Conservation (phyloP, 2,329 filamentous ascomycete genomes). For the Alternaria arborescens region DNA sequence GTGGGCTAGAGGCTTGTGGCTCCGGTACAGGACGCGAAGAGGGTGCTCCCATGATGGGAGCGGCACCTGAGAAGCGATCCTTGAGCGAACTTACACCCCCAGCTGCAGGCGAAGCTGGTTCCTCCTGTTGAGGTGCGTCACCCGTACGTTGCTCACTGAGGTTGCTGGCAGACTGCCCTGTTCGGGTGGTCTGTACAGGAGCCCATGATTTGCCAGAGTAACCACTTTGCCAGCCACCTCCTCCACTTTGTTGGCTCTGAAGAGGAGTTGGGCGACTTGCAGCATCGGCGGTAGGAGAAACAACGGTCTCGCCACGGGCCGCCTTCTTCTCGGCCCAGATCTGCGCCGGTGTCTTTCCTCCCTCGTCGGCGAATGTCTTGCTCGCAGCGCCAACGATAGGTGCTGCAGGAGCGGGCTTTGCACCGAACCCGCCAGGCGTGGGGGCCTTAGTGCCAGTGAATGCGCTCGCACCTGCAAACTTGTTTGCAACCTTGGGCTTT, state of each 20-base stretch:
- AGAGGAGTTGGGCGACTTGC: constrained; percentile 37
- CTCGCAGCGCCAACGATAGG: constrained; percentile 80
- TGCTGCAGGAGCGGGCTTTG: constrained; percentile 67
- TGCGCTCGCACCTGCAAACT: constrained; percentile 74
- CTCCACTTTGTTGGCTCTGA: constrained; percentile 74
- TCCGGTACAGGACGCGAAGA: constrained; percentile 53
- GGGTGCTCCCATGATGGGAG: constrained; percentile 63
- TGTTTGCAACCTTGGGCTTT: constrained; percentile 94
- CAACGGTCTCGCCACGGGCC: constrained; percentile 69
- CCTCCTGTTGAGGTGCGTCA: constrained; percentile 56
- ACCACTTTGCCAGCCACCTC: constrained; percentile 85
- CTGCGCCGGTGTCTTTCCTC: constrained; percentile 95
- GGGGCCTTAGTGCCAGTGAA: constrained; percentile 93
- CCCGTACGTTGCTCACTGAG: constrained; percentile 71
- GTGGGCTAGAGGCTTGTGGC: constrained; percentile 60
- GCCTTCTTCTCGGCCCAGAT: constrained; percentile 98
- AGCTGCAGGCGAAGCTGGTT: constrained; percentile 62
- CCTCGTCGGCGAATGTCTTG: constrained; percentile 92
- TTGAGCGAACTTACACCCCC: constrained; percentile 77
- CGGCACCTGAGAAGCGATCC: constrained; percentile 82
- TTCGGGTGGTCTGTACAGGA: constrained; percentile 77
- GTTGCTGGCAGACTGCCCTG: constrained; percentile 68
- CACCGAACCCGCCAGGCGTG: constrained; percentile 72
- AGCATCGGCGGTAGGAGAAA: constrained; percentile 49
- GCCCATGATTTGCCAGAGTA: constrained; percentile 92